A percentile compares a stretch with the other conserved stretches of the same genome.
These are phyloP conservation scores for Fusarium sambucinum DNA, from an alignment of 2,329 filamentous ascomycete genomes.

Conservation along the genomic window DNA sequence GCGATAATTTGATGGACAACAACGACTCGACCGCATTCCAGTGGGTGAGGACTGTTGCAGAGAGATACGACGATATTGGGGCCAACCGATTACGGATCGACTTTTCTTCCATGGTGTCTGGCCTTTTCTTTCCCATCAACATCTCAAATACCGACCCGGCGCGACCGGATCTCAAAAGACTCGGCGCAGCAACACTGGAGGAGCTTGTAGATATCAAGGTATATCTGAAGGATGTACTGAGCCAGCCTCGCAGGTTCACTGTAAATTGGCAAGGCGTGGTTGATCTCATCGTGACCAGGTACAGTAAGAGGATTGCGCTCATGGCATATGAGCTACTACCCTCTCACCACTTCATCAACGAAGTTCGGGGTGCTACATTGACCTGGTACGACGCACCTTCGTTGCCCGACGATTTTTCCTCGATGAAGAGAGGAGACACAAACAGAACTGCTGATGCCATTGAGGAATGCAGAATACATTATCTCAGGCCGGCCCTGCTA, in stretches of 20 bases:
- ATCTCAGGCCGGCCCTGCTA: conserved; percentile 52
- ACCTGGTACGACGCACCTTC: conserved; percentile 58
- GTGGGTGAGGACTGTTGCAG: conserved; percentile 56
- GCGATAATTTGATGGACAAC: conserved; percentile 30
- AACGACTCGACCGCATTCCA: conserved; percentile 53
- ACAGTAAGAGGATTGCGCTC: conserved; percentile 64
- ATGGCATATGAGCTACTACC: conserved; percentile 51
- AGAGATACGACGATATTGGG: conserved; percentile 62
- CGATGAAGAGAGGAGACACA: conserved; percentile 45
- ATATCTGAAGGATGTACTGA: conserved; percentile 60
- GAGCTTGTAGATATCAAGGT: conserved; percentile 54
- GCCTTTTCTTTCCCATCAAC: conserved; percentile 64
- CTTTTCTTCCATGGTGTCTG: conserved; percentile 65
- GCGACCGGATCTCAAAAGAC: conserved; percentile 52
- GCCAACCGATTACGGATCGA: conserved; percentile 58
- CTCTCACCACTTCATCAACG: conserved; percentile 49
- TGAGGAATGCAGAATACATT: conserved; percentile 61
- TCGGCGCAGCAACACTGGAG: conserved; percentile 46
- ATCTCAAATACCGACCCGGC: conserved; percentile 57
- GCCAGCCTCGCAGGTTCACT: conserved; percentile 47
- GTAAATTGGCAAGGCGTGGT: conserved; percentile 75
- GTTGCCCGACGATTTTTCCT: conserved; percentile 40
- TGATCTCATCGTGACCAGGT: conserved; percentile 75
- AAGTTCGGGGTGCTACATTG: conserved; percentile 56
- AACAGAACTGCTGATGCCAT: conserved; percentile 56